Evolutionary conservation across 2,329 filamentous ascomycete genomes (phyloP), one percentile per base, ranked within the genome.

Genomic region (Fusarium udum): DNA sequence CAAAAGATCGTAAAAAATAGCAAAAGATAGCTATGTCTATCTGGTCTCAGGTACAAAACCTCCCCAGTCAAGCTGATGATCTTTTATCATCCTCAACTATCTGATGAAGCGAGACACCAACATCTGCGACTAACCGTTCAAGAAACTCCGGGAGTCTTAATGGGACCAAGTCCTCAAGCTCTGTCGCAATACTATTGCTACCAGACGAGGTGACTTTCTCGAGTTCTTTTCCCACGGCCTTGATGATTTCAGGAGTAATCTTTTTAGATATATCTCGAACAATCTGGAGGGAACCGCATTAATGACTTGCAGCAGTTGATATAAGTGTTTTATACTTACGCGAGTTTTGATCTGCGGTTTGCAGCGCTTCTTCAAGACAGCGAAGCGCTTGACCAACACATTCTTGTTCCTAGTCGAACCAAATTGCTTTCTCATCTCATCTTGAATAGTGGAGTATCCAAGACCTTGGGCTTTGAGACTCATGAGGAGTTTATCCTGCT

Each of bases 31-130:
- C 0, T 28, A 7, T 4, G 2, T 11, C 45, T 46, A 46, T 22
- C 20, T 28, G 9, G 4, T 4, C 1, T 5, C 1, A 28, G 0
- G 13, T 15, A 7, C 13, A 0, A 3, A 28, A 15, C 7, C 9
- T 15, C 26, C 9, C 6, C 0, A 1, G 3, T 49, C 28, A 49
- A 49, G 46, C 4, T 9, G 46, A 31, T n/a, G 46, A 16, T 31
- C 15, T 32, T 7, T 49, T 18, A n/a, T 49, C 22, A 10, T 18
- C 15, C 15, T 49, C 46, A n/a, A 13, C 46, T 18, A 32, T 32
- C 28, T 49, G 46, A 18, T 18, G 28, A n/a, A 49, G 46, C 46
- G 46, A 49, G 7, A 49, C 46, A n/a, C 28, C 28, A 2, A 49
- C 22, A 18, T 49, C 46, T 5, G 28, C 15, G 3, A 32, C 46